Conservation (phyloP, 306 rosid genomes). For the Neltuma alba region DNA sequence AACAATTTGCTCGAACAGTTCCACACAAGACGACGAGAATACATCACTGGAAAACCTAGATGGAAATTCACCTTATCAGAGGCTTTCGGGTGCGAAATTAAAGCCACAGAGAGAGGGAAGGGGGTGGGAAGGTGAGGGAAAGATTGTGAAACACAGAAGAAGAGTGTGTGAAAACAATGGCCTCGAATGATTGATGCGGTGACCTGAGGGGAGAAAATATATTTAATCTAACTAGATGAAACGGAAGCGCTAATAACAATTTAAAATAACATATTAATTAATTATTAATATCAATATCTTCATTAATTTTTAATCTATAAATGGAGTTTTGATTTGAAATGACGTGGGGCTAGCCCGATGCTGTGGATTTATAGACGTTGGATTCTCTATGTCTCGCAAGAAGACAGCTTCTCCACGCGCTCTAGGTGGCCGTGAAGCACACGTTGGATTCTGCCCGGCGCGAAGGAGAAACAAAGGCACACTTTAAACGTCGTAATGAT, state of each 20-base stretch:
- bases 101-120: slow-evolving; percentile 14
- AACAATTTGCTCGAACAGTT: slow-evolving; percentile 25
- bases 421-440: too few species aligned
- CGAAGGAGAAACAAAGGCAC: not conserved
- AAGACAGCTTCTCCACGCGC: too few species aligned
- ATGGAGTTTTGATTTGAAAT: too few species aligned
- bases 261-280: too few species aligned
- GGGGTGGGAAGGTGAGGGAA: slow-evolving; percentile 16
- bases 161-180: slow-evolving; percentile 30
- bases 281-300: too few species aligned
- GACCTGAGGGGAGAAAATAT: slow-evolving; percentile 21
- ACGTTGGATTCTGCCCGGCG: too few species aligned
- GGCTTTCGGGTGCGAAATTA: slow-evolving; percentile 12
- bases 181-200: slow-evolving; percentile 47
- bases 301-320: too few species aligned
- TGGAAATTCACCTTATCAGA: slow-evolving; percentile 36
- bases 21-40: not conserved
- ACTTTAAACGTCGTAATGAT: too few species aligned
- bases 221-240: not conserved
- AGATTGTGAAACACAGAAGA: not conserved
- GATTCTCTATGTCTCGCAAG: too few species aligned
- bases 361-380: too few species aligned
- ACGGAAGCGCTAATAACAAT: not conserved
- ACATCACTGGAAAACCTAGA: slow-evolving; percentile 21
- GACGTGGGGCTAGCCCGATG: too few species aligned